Percentiles rank a stretch among this genome's conserved stretches.
phyloP scores from a whole-genome alignment of 192 early-diverging fungal genomes.

The Rhizophagus prolifer region DNA sequence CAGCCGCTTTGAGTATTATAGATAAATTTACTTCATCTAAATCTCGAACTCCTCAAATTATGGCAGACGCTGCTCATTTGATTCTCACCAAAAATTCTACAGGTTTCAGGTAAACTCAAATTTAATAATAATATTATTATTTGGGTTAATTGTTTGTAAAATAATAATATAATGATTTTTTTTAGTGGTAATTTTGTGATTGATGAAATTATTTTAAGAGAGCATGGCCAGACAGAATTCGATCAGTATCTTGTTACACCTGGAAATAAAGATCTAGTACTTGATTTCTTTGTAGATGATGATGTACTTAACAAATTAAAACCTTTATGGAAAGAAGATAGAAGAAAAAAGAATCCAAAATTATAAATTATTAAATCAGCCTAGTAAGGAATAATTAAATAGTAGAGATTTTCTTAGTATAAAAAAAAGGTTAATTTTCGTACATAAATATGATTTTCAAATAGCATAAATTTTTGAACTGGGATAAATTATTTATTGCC shows the following conservation, averaged over 20 bases:
- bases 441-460: too few species aligned
- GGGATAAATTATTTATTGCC: too few species aligned
- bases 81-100: constrained; percentile 58
- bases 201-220: constrained; percentile 77
- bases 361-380: not conserved
- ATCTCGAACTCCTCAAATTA: constrained; percentile 55
- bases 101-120: constrained; percentile 44
- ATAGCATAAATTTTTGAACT: too few species aligned
- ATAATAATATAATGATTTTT: not conserved
- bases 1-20: constrained; percentile 60
- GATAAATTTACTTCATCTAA: constrained; percentile 31
- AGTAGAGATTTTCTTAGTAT: too few species aligned
- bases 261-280: constrained; percentile 56
- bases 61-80: constrained; percentile 72
- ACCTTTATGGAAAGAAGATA: constrained; percentile 15
- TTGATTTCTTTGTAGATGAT: constrained; percentile 65
- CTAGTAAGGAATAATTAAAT: too few species aligned
- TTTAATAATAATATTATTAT: not conserved
- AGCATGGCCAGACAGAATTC: constrained; percentile 70
- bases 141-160: not conserved
- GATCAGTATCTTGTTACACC: constrained; percentile 64
- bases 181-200: constrained; percentile 68
- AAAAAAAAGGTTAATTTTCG: too few species aligned
- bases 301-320: constrained; percentile 30
- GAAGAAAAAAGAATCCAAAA: constrained; percentile 2